Evolutionary conservation across 345 rosid species (phyloP), one percentile per base, ranked within the genome.

Genomic region (Schrenkiella parvula): DNA sequence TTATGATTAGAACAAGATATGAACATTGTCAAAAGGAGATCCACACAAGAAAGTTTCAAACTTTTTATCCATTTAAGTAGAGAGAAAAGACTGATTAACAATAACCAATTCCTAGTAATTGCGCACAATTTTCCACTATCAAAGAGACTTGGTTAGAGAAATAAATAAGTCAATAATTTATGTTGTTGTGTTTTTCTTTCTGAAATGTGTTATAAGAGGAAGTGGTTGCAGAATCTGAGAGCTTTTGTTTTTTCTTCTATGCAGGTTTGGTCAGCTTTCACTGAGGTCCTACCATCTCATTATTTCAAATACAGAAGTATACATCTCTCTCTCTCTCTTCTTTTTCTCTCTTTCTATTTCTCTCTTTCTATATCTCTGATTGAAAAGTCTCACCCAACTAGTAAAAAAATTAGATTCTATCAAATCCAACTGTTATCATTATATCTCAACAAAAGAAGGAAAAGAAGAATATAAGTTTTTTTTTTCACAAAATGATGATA

Each of bases 131-230:
- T 13, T 38, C 15, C 37, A 55, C 15, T 29, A 69, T 19, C 34
- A 55, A n/a, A 14, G 13, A 43, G 10, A 8, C 12, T 8, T 1
- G 32, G 34, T 63, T 15, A 22, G 37, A 22, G 8, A 44, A 32
- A 53, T 31, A 53, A 42, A 15, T 4, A 31, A 63, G 35, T 50
- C 61, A 61, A 38, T 50, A 29, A 50, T 61, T 61, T 8, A 34
- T 23, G 38, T 22, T 21, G 53, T 44, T 18, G 23, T 26, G n/a
- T 28, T 18, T 66, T 22, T 57, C 23, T 18, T 60, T 21, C 53
- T 60, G 2, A 50, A 61, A 42, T 65, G 53, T 68, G 87, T 89
- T 52, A 8, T 81, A 74, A 85, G 86, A 85, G 66, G 73, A 43
- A 43, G 50, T 72, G 74, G 55, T 63, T 58, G 66, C 68, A 74